Conservation (phyloP, 805 yeast species). For the Yarrowia deformans region DNA sequence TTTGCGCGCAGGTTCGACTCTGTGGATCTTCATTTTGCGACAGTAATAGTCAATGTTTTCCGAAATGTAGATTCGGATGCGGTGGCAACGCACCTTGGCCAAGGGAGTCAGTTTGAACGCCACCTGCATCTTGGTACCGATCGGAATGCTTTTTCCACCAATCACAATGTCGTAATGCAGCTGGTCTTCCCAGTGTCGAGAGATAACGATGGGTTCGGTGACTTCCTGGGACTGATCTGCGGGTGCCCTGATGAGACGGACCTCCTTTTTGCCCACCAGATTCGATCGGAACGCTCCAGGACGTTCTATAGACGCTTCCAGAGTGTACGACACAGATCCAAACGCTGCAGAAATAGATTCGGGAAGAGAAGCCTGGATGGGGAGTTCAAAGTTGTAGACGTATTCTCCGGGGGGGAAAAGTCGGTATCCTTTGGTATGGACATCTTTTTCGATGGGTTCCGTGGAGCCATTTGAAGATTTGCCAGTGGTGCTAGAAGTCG, state of each 20-base stretch:
- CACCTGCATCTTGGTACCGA: constrained; percentile 83
- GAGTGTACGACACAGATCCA: constrained; percentile 75
- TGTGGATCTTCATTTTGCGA: constrained; percentile 82
- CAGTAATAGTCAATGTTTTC: constrained; percentile 93
- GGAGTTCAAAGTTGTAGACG: constrained; percentile 88
- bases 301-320: constrained; percentile 76
- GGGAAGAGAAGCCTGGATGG: constrained; percentile 81
- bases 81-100: constrained; percentile 84
- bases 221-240: constrained; percentile 82
- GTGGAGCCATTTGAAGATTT: no score
- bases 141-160: constrained; percentile 85
- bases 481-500: not conserved
- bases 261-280: constrained; percentile 66
- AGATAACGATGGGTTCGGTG: constrained; percentile 89
- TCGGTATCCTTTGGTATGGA: constrained; percentile 52
- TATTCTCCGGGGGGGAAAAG: constrained; percentile 87
- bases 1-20: constrained; percentile 89
- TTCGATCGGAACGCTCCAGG: constrained; percentile 87
- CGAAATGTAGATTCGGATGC: constrained; percentile 83
- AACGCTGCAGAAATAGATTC: constrained; percentile 80
- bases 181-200: constrained; percentile 93
- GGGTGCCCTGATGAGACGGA: constrained; percentile 76
- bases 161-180: constrained; percentile 87
- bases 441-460: constrained; percentile 24
- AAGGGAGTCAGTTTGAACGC: constrained; percentile 84